These are phyloP conservation scores for Huntiella savannae DNA, from an alignment of 2,329 filamentous ascomycete species.

Conservation along the genomic window DNA sequence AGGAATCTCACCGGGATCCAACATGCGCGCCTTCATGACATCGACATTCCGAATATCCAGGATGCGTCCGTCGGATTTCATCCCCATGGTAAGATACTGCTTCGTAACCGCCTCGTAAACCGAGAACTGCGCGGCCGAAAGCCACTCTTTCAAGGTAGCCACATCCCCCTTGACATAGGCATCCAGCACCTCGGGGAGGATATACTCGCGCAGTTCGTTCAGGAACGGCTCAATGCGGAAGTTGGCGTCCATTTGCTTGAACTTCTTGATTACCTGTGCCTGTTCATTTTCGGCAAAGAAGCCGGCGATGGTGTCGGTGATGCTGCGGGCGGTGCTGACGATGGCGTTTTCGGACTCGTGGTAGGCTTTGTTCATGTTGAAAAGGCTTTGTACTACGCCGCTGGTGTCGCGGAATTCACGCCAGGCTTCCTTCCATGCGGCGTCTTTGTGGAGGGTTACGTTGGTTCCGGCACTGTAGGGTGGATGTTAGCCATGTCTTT, in stretches of 20 bases:
- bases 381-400: conserved; percentile 72
- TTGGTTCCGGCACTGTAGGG: conserved; percentile 67
- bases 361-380: conserved; percentile 70
- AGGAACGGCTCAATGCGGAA: conserved; percentile 94
- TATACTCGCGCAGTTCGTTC: conserved; percentile 91
- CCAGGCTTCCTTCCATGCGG: conserved; percentile 98
- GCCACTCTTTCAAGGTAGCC: conserved; percentile 81
- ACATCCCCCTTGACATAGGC: conserved; percentile 94
- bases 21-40: conserved; percentile 58
- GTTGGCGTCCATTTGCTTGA: conserved; percentile 81
- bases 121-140: conserved; percentile 87
- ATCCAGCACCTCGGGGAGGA: conserved; percentile 88
- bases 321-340: conserved; percentile 78
- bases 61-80: conserved; percentile 88
- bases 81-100: conserved; percentile 81
- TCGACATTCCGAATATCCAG: conserved; percentile 91
- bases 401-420: conserved; percentile 81
- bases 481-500: background rate
- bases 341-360: conserved; percentile 95
- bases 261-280: conserved; percentile 92
- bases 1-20: conserved; percentile 73
- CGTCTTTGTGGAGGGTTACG: conserved; percentile 87
- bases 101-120: conserved; percentile 94
- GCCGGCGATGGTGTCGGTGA: conserved; percentile 78
- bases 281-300: conserved; percentile 99